phyloP scores from a whole-genome alignment of 352 stramenopile genomes.

The Globisporangium camurandrum region DNA sequence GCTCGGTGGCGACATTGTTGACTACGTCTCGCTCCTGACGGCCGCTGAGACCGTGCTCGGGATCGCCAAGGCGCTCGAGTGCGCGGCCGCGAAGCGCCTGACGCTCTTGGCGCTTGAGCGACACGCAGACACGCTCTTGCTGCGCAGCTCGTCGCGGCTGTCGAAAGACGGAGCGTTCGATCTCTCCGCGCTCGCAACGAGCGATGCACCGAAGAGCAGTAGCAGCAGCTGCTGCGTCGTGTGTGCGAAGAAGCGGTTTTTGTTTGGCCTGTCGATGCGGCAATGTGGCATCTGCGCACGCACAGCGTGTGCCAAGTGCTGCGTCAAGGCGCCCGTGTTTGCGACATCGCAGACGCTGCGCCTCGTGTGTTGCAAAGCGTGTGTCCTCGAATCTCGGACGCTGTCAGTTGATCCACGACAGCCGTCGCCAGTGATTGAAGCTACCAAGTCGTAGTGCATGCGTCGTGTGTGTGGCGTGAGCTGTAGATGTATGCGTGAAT shows the following conservation, averaged over 20 bases:
- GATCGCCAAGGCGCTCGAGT: conserved; percentile 13
- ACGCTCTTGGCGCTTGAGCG: conserved; percentile 7
- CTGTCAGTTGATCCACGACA: conserved; percentile 28
- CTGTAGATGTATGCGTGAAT: too few relatives aligned
- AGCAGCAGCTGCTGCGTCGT: too few relatives aligned
- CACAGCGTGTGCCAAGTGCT: conserved; percentile 54
- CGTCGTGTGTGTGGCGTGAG: too few relatives aligned
- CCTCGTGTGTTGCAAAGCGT: conserved; percentile 45
- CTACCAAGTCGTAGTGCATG: too few relatives aligned
- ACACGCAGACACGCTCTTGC: neutral
- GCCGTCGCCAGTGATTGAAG: conserved; percentile 22
- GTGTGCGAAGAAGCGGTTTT: conserved; percentile 7
- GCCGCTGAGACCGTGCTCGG: conserved; percentile 7
- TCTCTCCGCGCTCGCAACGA: neutral
- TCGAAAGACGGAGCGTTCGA: neutral
- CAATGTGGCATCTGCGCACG: too few relatives aligned
- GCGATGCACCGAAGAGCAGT: too few relatives aligned
- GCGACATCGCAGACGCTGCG: conserved; percentile 19
- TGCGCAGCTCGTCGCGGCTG: conserved; percentile 1
- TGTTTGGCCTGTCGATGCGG: too few relatives aligned
- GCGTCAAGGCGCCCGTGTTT: conserved; percentile 34
- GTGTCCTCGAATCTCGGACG: conserved; percentile 32
- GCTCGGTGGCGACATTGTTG: conserved; percentile 5
- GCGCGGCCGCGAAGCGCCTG: conserved; percentile 9
- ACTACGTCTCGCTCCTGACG: conserved; percentile 9